Base-by-base conservation (phyloP, 2,329 filamentous ascomycete genomes). In the Triangularia setosa region DNA sequence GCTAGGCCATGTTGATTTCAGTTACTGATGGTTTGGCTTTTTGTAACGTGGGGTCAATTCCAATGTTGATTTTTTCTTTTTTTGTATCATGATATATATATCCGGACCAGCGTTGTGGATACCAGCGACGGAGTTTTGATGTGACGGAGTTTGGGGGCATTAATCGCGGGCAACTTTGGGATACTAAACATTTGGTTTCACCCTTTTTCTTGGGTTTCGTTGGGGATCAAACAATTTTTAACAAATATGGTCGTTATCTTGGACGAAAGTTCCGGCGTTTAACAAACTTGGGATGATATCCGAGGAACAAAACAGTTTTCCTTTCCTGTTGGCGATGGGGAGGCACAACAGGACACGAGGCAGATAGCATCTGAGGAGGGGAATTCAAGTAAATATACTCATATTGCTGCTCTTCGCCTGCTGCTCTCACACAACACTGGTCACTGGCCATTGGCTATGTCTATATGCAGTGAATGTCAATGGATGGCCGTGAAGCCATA, bases 1-100 rank as follows among this genome's bases (percentile, higher is more conserved):
- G 66, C 78, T 88, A 77, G 85, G 83, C 65, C 81, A 84, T 72
- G 83, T 88, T 69, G 85, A 88, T 75, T 84, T 88, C 68, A 87
- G 81, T 74, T 87, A 88, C 71, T 88, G 78, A 83, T 64, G 66
- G 28, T 48, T 59, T 58, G 55, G 57, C 57, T 67, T 69, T 63
- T 69, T 64, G 64, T 21, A 48, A n/a, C 40, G n/a, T n/a, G 23
- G 56, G 23, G 30, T 35, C 28, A 40, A 21, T 18, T 44, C 18
- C 12, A 23, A 12, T 35, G 33, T 40, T 18, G 28, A 4, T 58
- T 58, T 60, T 60, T 60, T 63, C 35, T 35, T 65, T 65, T 65
- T 68, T 48, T 48, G 63, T 65, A 62, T 62, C 44, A 60, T 64
- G 66, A 63, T 62, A 65, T 58, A 65, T 58, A 40, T 64, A 64